Evolutionary conservation across 73 alveolate genomes (phyloP).

Genomic region (Stentor coeruleus): DNA sequence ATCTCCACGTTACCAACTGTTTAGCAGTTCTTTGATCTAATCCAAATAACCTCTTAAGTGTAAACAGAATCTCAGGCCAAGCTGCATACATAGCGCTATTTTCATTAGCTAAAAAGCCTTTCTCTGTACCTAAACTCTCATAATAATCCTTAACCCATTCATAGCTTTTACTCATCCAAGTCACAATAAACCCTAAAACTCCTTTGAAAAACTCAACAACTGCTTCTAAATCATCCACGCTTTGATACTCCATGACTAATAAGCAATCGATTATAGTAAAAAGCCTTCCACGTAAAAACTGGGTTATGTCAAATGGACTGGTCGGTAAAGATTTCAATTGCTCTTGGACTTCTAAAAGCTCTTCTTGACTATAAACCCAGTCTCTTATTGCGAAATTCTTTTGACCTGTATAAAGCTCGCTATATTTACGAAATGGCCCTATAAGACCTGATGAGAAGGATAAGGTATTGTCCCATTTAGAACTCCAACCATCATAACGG

Average conservation of each 20-base stretch:
- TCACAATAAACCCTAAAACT: constrained; percentile 33
- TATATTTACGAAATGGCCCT: constrained; percentile 49
- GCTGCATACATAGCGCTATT: constrained; percentile 36
- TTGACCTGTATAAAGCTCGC: constrained; percentile 58
- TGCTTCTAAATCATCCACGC: constrained; percentile 26
- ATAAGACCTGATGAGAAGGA: constrained; percentile 28
- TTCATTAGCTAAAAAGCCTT: constrained; percentile 26
- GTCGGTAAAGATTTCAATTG: constrained; percentile 10
- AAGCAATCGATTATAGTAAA: constrained; percentile 55
- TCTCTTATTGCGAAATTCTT: neutral
- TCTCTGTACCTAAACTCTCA: constrained; percentile 24
- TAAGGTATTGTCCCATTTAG: constrained; percentile 41
- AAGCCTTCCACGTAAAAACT: constrained; percentile 56
- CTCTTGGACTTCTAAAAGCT: neutral
- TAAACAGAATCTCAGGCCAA: constrained; percentile 37
- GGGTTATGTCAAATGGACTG: constrained; percentile 38
- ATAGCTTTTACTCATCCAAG: constrained; percentile 35
- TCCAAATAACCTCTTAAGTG: constrained; percentile 38
- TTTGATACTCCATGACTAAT: neutral
- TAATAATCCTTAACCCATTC: constrained; percentile 34
- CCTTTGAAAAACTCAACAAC: constrained; percentile 38
- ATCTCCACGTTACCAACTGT: neutral
- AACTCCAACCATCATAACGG: constrained; percentile 64
- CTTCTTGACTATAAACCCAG: constrained; percentile 3
- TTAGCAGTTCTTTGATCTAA: constrained; percentile 25